Evolutionary conservation across 1,284 basidiomycete genomes (phyloP).

Genomic region (Singerocomus rubriflavus): DNA sequence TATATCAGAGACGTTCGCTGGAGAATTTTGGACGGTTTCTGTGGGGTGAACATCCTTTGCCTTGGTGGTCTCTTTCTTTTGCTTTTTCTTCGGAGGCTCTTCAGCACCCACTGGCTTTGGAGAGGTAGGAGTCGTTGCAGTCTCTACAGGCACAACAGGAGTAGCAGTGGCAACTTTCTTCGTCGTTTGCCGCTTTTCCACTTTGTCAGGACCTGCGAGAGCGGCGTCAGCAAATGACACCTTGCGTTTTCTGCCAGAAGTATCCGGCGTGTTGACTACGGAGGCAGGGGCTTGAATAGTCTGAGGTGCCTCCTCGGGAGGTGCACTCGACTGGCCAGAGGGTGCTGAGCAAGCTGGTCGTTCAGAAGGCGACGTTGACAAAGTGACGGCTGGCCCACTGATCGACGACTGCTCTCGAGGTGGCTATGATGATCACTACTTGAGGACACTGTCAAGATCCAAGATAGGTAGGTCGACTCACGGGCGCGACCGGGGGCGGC

Average conservation of each 20-base stretch:
- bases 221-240: slow-evolving; percentile 10
- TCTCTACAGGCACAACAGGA: neutral
- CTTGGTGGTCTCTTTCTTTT: slow-evolving; percentile 7
- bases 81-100: slow-evolving; percentile 25
- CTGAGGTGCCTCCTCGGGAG: neutral
- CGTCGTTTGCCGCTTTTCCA: neutral
- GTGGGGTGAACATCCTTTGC: slow-evolving; percentile 2
- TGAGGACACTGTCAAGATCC: neutral
- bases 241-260: slow-evolving; percentile 21
- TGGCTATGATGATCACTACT: neutral
- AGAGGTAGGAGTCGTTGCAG: neutral
- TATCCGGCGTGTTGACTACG: neutral
- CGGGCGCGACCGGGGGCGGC: neutral
- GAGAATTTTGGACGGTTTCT: neutral
- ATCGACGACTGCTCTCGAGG: neutral
- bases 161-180: neutral
- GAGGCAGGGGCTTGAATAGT: neutral
- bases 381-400: neutral
- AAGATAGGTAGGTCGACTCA: slow-evolving; percentile 10
- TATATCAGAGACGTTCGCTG: neutral
- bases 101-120: neutral
- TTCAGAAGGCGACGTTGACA: neutral
- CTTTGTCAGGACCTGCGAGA: neutral
- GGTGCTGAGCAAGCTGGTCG: neutral
- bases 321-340: neutral